Evolutionary conservation across 495 filamentous ascomycete genomes (phyloP).

Genomic region (Aspergillus mulundensis): DNA sequence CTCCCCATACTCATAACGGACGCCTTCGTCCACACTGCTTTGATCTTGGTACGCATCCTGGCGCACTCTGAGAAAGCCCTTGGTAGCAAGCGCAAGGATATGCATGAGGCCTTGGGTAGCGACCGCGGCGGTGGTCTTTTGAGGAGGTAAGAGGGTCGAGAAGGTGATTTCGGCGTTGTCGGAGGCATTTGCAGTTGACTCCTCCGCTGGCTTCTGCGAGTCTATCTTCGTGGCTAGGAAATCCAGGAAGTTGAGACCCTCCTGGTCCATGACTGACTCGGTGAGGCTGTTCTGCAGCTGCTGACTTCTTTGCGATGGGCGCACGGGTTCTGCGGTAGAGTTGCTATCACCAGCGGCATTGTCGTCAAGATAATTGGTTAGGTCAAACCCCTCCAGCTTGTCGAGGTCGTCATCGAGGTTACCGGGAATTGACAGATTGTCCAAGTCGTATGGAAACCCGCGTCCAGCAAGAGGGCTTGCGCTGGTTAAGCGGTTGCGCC

Average conservation of each 20-base stretch:
- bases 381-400: constrained; percentile 37
- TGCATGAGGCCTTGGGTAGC: constrained; percentile 74
- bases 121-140: constrained; percentile 49
- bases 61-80: constrained; percentile 38
- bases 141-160: constrained; percentile 55
- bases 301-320: constrained; percentile 1
- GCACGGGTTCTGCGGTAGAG: background rate
- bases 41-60: constrained; percentile 24
- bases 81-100: constrained; percentile 65
- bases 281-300: constrained; percentile 28
- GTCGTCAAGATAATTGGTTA: constrained; percentile 36
- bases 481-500: constrained; percentile 49
- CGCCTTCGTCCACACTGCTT: constrained; percentile 21
- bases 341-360: constrained; percentile 21
- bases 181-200: background rate
- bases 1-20: constrained; percentile 30
- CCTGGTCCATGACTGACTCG: constrained; percentile 50
- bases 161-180: constrained; percentile 34
- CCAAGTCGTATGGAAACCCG: constrained; percentile 37
- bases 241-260: constrained; percentile 57
- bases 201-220: background rate
- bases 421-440: constrained; percentile 30
- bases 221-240: constrained; percentile 42
- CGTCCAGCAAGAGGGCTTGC: constrained; percentile 60
- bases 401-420: constrained; percentile 37